These are phyloP conservation scores for Entomortierella chlamydospora DNA, from an alignment of 192 early-diverging fungal genomes.

Conservation along the genomic window DNA sequence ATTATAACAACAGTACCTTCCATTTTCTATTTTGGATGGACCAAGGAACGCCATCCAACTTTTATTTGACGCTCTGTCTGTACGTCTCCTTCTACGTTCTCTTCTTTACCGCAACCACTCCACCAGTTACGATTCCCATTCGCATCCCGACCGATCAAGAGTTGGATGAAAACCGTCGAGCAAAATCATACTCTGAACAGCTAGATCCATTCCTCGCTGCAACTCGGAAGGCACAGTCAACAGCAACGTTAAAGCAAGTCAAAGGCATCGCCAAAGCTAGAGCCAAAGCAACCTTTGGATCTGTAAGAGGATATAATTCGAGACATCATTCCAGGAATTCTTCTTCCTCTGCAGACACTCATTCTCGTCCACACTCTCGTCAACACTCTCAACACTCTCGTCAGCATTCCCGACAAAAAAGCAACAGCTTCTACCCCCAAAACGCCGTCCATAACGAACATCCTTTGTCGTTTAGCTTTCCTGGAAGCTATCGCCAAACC, in stretches of 20 bases:
- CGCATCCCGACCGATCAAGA: conserved; percentile 30
- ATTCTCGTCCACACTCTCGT: conserved; percentile 1
- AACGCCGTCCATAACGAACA: neutral
- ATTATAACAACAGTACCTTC: neutral
- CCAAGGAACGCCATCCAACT: conserved; percentile 41
- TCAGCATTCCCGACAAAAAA: conserved; percentile 20
- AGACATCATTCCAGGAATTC: conserved; percentile 20
- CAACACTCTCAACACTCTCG: conserved; percentile 11
- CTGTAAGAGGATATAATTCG: conserved; percentile 21
- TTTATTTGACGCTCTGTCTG: conserved; percentile 55
- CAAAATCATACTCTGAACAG: conserved; percentile 43
- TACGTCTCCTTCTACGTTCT: conserved; percentile 56
- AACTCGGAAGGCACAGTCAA: conserved; percentile 35
- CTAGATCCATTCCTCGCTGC: conserved; percentile 47
- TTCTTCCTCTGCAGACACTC: conserved; percentile 11
- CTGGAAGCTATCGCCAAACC: conserved; percentile 9
- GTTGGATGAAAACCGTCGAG: conserved; percentile 29
- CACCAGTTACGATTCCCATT: neutral
- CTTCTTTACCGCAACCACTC: conserved; percentile 36
- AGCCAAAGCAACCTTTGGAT: conserved; percentile 32
- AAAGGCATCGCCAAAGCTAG: conserved; percentile 37
- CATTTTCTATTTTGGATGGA: conserved; percentile 34
- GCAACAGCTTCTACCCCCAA: neutral
- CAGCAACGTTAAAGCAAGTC: conserved; percentile 18
- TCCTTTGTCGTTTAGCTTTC: neutral